These are phyloP conservation scores for Recurvomyces mirabilis DNA, from an alignment of 495 filamentous ascomycete species.

Conservation along the genomic window DNA sequence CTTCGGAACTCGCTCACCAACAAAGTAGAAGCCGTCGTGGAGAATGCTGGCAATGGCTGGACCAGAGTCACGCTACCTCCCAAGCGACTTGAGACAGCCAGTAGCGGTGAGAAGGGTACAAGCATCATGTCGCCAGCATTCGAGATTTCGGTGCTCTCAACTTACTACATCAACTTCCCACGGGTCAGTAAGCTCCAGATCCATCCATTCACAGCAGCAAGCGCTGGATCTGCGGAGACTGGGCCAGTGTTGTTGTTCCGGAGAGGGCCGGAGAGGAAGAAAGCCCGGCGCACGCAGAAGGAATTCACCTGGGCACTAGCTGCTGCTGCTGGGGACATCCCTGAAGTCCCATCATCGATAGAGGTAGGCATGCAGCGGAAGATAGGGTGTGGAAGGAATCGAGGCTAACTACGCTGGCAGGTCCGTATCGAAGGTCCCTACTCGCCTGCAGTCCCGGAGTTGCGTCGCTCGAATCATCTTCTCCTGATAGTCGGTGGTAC, in stretches of 20 bases:
- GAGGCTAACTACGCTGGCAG: neutral
- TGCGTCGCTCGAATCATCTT: neutral
- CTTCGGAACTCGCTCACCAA: neutral
- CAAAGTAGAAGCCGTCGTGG: neutral
- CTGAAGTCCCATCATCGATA: neutral
- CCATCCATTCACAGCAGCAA: neutral
- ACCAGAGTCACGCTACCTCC: neutral
- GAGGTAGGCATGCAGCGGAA: neutral
- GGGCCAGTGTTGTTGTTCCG: neutral
- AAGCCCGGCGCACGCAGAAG: neutral
- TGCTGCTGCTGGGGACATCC: neutral
- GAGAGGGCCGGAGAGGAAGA: neutral
- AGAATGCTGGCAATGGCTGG: conserved; percentile 3
- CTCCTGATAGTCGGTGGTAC: neutral
- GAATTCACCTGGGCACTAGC: neutral
- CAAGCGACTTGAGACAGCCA: neutral
- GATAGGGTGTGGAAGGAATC: neutral
- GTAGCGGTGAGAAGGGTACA: neutral
- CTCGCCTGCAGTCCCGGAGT: neutral
- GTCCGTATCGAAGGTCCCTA: conserved; percentile 1
- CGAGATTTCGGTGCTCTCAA: neutral
- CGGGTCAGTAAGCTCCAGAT: neutral
- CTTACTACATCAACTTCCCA: conserved; percentile 1
- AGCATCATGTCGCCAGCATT: neutral
- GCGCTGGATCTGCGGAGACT: neutral